Base-by-base conservation (phyloP, 306 rosid genomes). In the Dalbergia oliveri region DNA sequence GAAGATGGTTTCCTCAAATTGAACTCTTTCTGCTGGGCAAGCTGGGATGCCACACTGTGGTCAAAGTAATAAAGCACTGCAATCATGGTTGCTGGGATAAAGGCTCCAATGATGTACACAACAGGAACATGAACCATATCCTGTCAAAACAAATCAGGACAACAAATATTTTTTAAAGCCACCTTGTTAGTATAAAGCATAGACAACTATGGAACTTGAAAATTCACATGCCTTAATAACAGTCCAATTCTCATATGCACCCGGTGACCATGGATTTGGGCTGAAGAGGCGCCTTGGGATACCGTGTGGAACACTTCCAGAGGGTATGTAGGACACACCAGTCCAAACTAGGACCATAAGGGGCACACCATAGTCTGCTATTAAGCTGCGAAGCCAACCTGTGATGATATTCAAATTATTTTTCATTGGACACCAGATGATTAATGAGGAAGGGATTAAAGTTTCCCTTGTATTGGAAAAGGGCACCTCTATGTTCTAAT, bases 231-330 rank as follows among this genome's bases (percentile, higher is more conserved):
- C 99, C 98, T 93, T 91, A 61, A 95, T 67, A 43, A 96, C 97
- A 45, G 97, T 96, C 99, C 99, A 96, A 81, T 96, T 96, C 8
- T 88, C 97, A 26, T 96, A 96, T 47, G 99, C 99, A 81, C 99
- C 99, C 8, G 94, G 97, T 34, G 99, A 93, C 99, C 99, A 96
- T 1, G 99, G 99, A 74, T 96, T 91, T n/a, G 99, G 99, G 83
- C 99, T 96, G 76, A 89, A 87, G 56, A 96, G 95, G 35, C 99
- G 90, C 86, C 99, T 81, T 7, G 99, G 99, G 62, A 96, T 91
- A 65, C 97, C 99, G 8, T 81, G 73, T 19, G 99, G 99, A 72
- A 93, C 94, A 78, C 59, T 87, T 75, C 76, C 54, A 1, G 97
- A 21, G n/a, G 99, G 97, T 16, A 93, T 85, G 89, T 91, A 96